Conservation (phyloP, 169 alveolate species). For the Plasmodium vivax region DNA sequence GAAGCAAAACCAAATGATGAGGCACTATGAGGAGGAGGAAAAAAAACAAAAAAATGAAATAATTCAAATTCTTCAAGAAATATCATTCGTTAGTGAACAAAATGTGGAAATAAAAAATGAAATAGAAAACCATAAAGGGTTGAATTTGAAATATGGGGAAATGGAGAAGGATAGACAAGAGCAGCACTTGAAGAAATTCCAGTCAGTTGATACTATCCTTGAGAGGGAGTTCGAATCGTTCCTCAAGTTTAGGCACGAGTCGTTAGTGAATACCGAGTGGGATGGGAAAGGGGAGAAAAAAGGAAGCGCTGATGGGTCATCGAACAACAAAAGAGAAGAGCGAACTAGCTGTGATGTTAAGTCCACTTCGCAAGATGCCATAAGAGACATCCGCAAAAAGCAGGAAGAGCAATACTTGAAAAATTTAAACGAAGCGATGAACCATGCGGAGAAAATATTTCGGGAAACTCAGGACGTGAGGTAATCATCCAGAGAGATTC, state of each 20-base stretch:
- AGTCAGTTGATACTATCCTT: background rate
- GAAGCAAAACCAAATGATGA: constrained; percentile 56
- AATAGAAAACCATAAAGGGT: constrained; percentile 38
- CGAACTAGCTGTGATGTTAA: background rate
- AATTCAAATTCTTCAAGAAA: constrained; percentile 29
- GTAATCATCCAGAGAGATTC: constrained; percentile 9
- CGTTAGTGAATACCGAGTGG: background rate
- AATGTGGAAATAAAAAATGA: constrained; percentile 49
- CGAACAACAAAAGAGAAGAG: background rate
- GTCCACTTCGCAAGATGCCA: background rate
- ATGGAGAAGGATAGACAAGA: constrained; percentile 11
- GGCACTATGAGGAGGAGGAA: constrained; percentile 52
- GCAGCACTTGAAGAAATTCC: constrained; percentile 32
- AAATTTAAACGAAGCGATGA: constrained; percentile 59
- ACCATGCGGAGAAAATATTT: constrained; percentile 41
- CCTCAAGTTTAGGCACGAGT: constrained; percentile 44
- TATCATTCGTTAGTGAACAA: constrained; percentile 33
- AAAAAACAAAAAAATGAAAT: constrained; percentile 25
- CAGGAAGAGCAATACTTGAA: constrained; percentile 32
- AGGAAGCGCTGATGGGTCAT: background rate
- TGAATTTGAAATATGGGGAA: constrained; percentile 7
- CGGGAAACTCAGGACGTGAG: constrained; percentile 39
- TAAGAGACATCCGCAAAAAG: constrained; percentile 10
- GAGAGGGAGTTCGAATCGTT: constrained; percentile 36
- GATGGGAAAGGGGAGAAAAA: constrained; percentile 16